Evolutionary conservation across 179 eudicot genomes (phyloP).

Genomic region (Patellifolia procumbens): DNA sequence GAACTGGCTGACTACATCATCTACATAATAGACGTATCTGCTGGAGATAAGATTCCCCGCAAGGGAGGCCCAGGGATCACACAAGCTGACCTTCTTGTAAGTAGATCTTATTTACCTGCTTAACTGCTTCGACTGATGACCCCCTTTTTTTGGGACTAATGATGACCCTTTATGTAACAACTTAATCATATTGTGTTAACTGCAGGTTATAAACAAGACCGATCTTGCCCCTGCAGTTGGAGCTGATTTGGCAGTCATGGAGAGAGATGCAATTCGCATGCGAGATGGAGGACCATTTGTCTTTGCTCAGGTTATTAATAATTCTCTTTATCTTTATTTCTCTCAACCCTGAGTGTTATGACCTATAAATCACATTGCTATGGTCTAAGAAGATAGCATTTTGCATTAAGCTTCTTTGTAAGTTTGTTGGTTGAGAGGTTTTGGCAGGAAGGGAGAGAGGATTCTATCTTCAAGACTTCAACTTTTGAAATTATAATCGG

Average conservation of each 20-base stretch:
- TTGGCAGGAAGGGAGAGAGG: neutral
- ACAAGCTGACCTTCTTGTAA: conserved; percentile 95
- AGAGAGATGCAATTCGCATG: conserved; percentile 91
- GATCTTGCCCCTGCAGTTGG: conserved; percentile 92
- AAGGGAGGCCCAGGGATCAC: conserved; percentile 99
- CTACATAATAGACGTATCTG: conserved; percentile 94
- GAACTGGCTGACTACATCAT: conserved; percentile 95
- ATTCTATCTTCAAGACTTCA: too few species aligned
- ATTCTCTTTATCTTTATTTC: neutral
- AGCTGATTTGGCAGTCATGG: conserved; percentile 92
- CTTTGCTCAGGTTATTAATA: conserved; percentile 71
- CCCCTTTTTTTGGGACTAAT: too few species aligned
- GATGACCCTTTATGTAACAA: neutral
- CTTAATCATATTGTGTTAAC: neutral
- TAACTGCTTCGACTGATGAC: too few species aligned
- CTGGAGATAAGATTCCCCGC: conserved; percentile 93
- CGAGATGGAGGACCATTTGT: conserved; percentile 98
- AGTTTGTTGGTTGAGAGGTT: neutral
- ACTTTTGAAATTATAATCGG: too few species aligned
- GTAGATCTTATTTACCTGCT: conserved; percentile 12
- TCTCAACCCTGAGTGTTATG: neutral
- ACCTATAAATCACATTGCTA: neutral
- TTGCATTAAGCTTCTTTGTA: too few species aligned
- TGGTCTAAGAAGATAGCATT: neutral
- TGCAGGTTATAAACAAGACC: conserved; percentile 93